phyloP scores from a whole-genome alignment of 192 early-diverging fungal species.

The Rhizophagus clarus region DNA sequence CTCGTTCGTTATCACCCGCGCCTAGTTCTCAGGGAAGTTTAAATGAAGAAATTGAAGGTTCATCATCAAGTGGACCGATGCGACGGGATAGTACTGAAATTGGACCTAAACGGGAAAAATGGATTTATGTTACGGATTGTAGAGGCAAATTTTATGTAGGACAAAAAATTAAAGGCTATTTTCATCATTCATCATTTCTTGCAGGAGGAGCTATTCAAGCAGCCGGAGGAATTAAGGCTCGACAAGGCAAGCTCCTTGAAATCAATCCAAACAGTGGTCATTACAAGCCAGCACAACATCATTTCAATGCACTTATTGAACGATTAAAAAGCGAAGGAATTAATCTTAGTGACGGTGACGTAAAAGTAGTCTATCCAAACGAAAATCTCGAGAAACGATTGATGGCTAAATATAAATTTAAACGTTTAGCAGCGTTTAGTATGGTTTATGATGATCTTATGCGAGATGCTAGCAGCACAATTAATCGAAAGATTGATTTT shows the following conservation, averaged over 20 bases:
- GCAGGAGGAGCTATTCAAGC: conserved; percentile 42
- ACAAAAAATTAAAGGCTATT: conserved; percentile 44
- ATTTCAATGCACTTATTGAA: conserved; percentile 39
- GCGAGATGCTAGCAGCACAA: not conserved
- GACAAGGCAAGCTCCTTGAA: conserved; percentile 39
- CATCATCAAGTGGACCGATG: not conserved
- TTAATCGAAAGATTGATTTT: not conserved
- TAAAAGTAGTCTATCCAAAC: not conserved
- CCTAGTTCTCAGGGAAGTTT: not conserved
- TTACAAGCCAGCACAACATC: conserved; percentile 42
- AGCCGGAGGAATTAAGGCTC: conserved; percentile 43
- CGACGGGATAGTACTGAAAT: not conserved
- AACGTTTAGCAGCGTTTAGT: not conserved
- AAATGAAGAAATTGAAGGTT: conserved; percentile 30
- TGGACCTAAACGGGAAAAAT: conserved; percentile 28
- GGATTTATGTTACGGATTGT: conserved; percentile 47
- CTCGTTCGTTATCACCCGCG: not conserved
- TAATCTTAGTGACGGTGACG: conserved; percentile 31
- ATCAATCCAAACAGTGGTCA: conserved; percentile 51
- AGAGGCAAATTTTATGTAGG: conserved; percentile 39
- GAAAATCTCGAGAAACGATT: not conserved
- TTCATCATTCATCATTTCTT: conserved; percentile 50
- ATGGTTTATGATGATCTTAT: not conserved
- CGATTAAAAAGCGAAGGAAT: conserved; percentile 34
- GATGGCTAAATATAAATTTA: not conserved